Percentiles rank a stretch among this genome's conserved stretches.
Evolutionary conservation across 177 flowering plant genomes (phyloP).

Genomic region (Vitis hybrid): DNA sequence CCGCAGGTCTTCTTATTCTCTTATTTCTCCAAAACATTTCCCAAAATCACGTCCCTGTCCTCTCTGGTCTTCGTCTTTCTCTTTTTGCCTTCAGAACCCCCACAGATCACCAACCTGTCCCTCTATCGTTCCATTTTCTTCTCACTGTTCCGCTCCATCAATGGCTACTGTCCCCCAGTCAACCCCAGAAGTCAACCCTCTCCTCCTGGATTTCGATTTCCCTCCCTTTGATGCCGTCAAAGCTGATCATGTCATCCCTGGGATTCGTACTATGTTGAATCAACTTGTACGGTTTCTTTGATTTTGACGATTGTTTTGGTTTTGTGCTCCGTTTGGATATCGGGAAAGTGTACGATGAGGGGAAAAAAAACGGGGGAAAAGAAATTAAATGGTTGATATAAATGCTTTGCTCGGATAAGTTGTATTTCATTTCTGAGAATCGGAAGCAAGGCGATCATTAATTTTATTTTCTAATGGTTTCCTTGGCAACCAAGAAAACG

Average conservation of each 20-base stretch:
- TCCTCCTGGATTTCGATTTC: constrained; percentile 67
- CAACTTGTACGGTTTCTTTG: constrained; percentile 45
- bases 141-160: constrained; percentile 11
- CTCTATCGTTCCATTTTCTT: constrained; percentile 6
- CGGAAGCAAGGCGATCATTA: no score
- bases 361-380: no score
- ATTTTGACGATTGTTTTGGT: background rate
- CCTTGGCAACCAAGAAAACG: no score
- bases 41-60: constrained; percentile 67
- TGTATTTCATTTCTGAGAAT: no score
- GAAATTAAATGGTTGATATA: no score
- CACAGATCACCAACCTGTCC: constrained; percentile 13
- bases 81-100: constrained; percentile 41
- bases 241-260: constrained; percentile 86
- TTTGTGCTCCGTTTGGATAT: background rate
- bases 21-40: constrained; percentile 26
- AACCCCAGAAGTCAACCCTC: constrained; percentile 43
- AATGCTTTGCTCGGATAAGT: no score
- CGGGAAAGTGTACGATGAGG: no score
- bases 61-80: constrained; percentile 78
- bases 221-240: constrained; percentile 82
- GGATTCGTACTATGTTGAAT: constrained; percentile 64
- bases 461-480: no score
- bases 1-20: constrained; percentile 9
- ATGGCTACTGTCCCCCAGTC: constrained; percentile 22